Evolutionary conservation across 805 yeast genomes (phyloP), one percentile per base, ranked within the genome.

Genomic region (Candida michaelii): DNA sequence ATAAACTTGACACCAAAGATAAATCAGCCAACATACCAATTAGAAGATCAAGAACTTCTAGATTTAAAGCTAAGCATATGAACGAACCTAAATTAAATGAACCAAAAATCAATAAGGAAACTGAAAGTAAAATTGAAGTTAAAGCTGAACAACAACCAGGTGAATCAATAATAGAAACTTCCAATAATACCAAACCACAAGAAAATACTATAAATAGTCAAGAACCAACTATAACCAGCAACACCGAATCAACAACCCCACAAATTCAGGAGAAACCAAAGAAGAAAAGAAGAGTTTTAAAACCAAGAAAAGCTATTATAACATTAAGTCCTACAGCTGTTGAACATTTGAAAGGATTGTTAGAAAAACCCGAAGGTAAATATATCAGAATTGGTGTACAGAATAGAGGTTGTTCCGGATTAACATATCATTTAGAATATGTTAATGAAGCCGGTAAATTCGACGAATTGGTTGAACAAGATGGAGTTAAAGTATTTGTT

Each of bases 361-460:
- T 85, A 49, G 79, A 83, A 41, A 85, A 82, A 50, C 98, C 98
- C 4, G 80, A 80, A 35, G 98, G 98, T 10, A 81, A 91, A 66
- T 73, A 89, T 56, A 88, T 93, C 36, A 77, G 97, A 54, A 83
- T 93, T 11, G 96, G 97, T 12, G 98, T 95, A n/a, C 80, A 80
- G 50, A 93, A 93, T 65, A 76, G 98, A 59, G 99, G 99, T 4
- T 93, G 99, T 63, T 91, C 98, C 0, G 99, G 99, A 0, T 74
- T 93, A 46, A 82, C 96, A 0, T 93, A 93, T 63, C 84, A 89
- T 63, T 69, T 93, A 49, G 96, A 89, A 59, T 93, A 93, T 65
- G 97, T 93, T 30, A 77, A 81, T 21, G 74, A 79, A 59, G 91
- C 97, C 7, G 96, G 90, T n/a, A 89, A 89, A 67, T 93, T 91